Evolutionary conservation across 2,329 filamentous ascomycete genomes (phyloP).

Genomic region (Pseudogymnoascus destructans): DNA sequence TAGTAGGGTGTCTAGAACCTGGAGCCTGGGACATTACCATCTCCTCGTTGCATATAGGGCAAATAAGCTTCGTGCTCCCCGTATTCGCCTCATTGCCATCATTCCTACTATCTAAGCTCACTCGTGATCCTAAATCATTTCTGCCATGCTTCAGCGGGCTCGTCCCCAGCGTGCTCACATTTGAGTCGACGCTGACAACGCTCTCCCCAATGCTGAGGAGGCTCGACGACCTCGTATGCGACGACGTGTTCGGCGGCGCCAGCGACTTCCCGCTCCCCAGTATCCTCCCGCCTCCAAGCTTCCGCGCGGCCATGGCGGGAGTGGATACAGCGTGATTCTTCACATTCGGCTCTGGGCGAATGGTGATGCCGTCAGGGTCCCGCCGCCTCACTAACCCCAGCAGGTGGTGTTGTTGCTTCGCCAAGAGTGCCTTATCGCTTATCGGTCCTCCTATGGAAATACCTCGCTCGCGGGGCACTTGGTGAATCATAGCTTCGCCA

Average conservation of each 20-base stretch:
- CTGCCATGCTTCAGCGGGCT: constrained; percentile 56
- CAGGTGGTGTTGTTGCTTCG: background rate
- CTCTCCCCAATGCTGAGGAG: constrained; percentile 49
- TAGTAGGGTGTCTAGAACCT: background rate
- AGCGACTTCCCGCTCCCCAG: constrained; percentile 77
- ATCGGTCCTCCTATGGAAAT: background rate
- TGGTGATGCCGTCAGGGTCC: constrained; percentile 6
- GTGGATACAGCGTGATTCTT: constrained; percentile 13
- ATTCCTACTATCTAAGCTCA: constrained; percentile 49
- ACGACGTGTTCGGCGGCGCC: constrained; percentile 46
- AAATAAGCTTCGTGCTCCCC: constrained; percentile 59
- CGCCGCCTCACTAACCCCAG: constrained; percentile 1
- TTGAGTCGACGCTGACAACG: constrained; percentile 62
- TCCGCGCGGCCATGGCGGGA: constrained; percentile 60
- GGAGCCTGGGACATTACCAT: constrained; percentile 50
- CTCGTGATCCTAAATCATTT: constrained; percentile 70
- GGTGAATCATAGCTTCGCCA: background rate
- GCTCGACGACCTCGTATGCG: constrained; percentile 27
- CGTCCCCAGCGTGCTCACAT: constrained; percentile 39
- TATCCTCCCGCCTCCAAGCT: constrained; percentile 83
- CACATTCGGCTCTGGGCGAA: constrained; percentile 6
- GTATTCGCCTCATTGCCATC: constrained; percentile 38
- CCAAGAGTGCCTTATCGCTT: constrained; percentile 3
- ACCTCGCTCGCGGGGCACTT: background rate
- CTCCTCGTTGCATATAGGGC: constrained; percentile 96